Evolutionary conservation across 1,284 basidiomycete species (phyloP).

Genomic region (Megacollybia platyphylla): DNA sequence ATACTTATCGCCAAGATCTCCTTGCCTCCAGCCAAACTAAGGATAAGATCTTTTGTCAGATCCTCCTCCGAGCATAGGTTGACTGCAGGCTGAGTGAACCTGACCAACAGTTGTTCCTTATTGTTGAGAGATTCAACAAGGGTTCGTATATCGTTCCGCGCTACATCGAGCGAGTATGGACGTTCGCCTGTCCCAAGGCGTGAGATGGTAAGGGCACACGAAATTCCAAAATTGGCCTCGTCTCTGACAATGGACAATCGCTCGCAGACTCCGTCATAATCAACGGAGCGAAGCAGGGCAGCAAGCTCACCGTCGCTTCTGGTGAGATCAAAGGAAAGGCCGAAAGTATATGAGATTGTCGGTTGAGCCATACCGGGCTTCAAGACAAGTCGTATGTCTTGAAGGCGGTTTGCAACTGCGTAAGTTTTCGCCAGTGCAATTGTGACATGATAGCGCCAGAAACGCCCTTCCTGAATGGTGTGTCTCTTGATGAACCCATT

Average conservation of each 20-base stretch:
- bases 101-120: neutral
- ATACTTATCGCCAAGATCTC: neutral
- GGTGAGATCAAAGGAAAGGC: neutral
- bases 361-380: neutral
- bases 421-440: neutral
- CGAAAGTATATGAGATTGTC: slow-evolving; percentile 1
- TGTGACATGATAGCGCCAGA: neutral
- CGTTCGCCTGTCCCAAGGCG: neutral
- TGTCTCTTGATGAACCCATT: neutral
- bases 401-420: neutral
- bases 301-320: neutral
- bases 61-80: neutral
- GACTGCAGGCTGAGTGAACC: neutral
- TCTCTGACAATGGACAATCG: neutral
- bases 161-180: neutral
- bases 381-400: neutral
- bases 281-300: neutral
- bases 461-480: neutral
- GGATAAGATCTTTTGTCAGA: neutral
- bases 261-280: neutral
- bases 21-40: neutral
- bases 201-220: neutral
- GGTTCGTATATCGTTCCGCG: neutral
- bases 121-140: neutral
- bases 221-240: neutral